phyloP scores from a whole-genome alignment of 108 stramenopile genomes.

The Fragilariopsis cylindrus region DNA sequence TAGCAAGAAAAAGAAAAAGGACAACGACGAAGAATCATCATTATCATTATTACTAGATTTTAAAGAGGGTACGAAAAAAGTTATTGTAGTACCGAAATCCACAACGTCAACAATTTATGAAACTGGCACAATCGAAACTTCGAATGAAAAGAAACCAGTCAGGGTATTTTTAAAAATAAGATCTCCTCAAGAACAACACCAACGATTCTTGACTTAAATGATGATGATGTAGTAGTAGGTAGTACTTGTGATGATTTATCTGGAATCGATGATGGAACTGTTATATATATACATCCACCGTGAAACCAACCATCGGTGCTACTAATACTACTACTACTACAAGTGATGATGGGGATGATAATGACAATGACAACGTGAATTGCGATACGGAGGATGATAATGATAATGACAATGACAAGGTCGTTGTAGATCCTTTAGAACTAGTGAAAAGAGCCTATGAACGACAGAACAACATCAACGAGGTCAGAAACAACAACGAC shows the following conservation, averaged over 20 bases:
- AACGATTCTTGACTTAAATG: slow-evolving; percentile 8
- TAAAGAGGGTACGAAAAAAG: slow-evolving; percentile 48
- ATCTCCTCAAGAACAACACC: not conserved
- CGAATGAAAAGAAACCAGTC: slow-evolving; percentile 50
- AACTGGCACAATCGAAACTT: slow-evolving; percentile 47
- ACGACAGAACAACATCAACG: slow-evolving; percentile 15
- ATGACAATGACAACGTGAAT: slow-evolving; percentile 23
- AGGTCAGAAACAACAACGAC: slow-evolving; percentile 16
- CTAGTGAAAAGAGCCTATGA: slow-evolving; percentile 51
- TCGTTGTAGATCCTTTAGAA: slow-evolving; percentile 42
- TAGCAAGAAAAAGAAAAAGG: not conserved
- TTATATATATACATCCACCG: slow-evolving; percentile 42
- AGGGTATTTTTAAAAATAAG: slow-evolving; percentile 39
- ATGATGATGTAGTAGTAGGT: slow-evolving; percentile 13
- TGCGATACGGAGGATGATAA: slow-evolving; percentile 9
- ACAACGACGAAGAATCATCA: slow-evolving; percentile 23
- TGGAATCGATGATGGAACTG: slow-evolving; percentile 52
- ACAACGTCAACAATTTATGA: slow-evolving; percentile 38
- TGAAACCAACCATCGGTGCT: not conserved
- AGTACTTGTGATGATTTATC: slow-evolving; percentile 23
- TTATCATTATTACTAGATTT: slow-evolving; percentile 8
- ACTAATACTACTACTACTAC: not conserved
- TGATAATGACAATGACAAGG: slow-evolving; percentile 12
- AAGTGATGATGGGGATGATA: not conserved
- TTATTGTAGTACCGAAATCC: slow-evolving; percentile 41